Evolutionary conservation across 2,329 filamentous ascomycete genomes (phyloP), one percentile per base, ranked within the genome.

Genomic region (Aspergillus fructus): DNA sequence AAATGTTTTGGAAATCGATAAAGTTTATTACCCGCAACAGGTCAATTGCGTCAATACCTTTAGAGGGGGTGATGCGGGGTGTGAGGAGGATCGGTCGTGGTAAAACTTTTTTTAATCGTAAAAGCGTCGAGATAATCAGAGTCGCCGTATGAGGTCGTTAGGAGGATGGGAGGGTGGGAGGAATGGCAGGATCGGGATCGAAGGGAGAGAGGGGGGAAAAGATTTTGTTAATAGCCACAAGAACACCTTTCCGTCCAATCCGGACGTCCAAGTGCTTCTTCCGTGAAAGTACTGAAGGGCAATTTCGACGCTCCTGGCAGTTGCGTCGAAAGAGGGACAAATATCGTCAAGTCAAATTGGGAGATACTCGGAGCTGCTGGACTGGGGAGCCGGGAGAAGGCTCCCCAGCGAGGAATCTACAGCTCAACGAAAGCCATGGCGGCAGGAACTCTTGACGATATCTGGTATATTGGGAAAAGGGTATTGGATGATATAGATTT

Each of bases 331-430:
- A 79, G 76, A 78, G 77, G 60, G 71, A 83, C 86, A 77, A 74
- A 82, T 81, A 56, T 78, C 75, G 76, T 78, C 76, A 72, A 76
- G 74, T 77, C 69, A 70, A 75, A 79, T 59, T 61, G 60, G 75
- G 78, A 82, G 78, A 82, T 85, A 83, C 83, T 91, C 88, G 86
- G 88, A 89, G 88, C 89, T 91, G 89, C 86, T 86, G 88, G 89
- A 91, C 90, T 92, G 85, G 87, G 84, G 84, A 84, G 85, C 84
- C 82, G 71, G 78, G 77, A 73, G 73, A 64, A 59, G 63, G 73
- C 81, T 85, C 86, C 87, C 87, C 86, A 92, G 89, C 88, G 87
- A 77, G 86, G 84, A 79, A 85, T 91, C 93, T 92, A 96, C 89
- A 93, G 90, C 89, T 89, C 88, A 90, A 86, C 88, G 88, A 89